These are phyloP conservation scores for Aspergillus fijiensis DNA, from an alignment of 2,329 filamentous ascomycete genomes.

Conservation along the genomic window DNA sequence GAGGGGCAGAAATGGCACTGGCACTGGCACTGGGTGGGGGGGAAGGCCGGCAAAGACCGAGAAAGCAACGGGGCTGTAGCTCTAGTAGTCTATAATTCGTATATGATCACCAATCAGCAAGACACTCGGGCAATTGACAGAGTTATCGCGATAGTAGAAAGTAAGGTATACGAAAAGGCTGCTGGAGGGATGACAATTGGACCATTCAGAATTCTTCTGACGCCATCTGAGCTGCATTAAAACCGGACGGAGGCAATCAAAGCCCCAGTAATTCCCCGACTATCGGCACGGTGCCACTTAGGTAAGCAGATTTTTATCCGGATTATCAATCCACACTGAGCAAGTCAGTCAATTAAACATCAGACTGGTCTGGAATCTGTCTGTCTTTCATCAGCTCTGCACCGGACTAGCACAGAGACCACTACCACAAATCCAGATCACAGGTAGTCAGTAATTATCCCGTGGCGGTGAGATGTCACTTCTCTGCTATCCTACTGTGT, in stretches of 20 bases:
- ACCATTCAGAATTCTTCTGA: not conserved
- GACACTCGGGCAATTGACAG: too few species aligned
- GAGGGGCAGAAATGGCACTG: not conserved
- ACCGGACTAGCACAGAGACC: not conserved
- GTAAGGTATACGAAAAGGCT: too few species aligned
- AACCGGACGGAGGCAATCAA: too few species aligned
- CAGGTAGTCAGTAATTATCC: too few species aligned
- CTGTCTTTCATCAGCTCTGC: not conserved
- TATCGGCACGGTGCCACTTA: not conserved
- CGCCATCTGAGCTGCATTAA: not conserved
- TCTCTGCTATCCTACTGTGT: too few species aligned
- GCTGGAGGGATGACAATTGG: not conserved
- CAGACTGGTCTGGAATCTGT: not conserved
- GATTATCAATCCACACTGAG: not conserved
- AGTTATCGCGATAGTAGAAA: too few species aligned
- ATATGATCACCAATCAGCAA: too few species aligned
- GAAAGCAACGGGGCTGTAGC: too few species aligned
- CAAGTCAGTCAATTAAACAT: too few species aligned
- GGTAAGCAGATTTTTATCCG: not conserved
- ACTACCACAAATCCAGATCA: too few species aligned
- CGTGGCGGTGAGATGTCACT: too few species aligned
- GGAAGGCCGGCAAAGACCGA: not conserved
- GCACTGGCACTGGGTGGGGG: not conserved
- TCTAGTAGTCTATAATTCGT: too few species aligned
- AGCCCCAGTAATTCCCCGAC: not conserved